Base-by-base conservation (phyloP, 2,329 filamentous ascomycete species). In the Calonectria hongkongensis region DNA sequence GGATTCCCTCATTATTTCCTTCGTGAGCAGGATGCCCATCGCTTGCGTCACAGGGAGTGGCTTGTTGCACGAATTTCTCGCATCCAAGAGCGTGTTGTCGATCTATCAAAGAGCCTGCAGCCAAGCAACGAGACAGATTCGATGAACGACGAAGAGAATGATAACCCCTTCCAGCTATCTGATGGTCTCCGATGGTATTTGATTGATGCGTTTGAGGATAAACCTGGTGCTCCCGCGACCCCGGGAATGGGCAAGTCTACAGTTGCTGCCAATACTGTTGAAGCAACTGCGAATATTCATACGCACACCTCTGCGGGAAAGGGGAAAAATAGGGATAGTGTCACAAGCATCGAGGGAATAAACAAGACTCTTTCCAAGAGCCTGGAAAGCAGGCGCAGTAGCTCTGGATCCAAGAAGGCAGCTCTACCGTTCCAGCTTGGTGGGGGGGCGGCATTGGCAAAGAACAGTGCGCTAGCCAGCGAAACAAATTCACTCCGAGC, bases 1-100 rank as follows among this genome's bases (percentile, higher is more conserved):
- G 96, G 96, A 1, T 98, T 96, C 73, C 97, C 97, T 10, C 97
- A 99, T 83, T 98, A 97, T 86, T 99, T 99, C 86, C 89, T 99
- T 3, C 94, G 95, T 43, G 97, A 99, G 83, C 94, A 97, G 82
- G 96, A 98, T 79, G 90, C 89, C 1, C 97, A 99, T 84, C 93
- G 95, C 73, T 87, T 99, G 7, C 92, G 93, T 36, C 93, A 92
- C 60, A 91, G 96, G 43, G 97, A 99, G 82, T 99, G 97, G 95
- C 91, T 99, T n/a, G 93, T 99, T 9, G 97, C 97, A 10, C 93
- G 97, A 18, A 98, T 99, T 71, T 92, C 92, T 15, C 95, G 95
- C 75, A 92, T 98, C 27, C 95, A 98, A 85, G 95, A 98, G 82
- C 94, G 95, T 4, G 93, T 98, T 4, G 97, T 99, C 0, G 96